phyloP scores from a whole-genome alignment of 78 protist species.

The Bodo saltans region DNA sequence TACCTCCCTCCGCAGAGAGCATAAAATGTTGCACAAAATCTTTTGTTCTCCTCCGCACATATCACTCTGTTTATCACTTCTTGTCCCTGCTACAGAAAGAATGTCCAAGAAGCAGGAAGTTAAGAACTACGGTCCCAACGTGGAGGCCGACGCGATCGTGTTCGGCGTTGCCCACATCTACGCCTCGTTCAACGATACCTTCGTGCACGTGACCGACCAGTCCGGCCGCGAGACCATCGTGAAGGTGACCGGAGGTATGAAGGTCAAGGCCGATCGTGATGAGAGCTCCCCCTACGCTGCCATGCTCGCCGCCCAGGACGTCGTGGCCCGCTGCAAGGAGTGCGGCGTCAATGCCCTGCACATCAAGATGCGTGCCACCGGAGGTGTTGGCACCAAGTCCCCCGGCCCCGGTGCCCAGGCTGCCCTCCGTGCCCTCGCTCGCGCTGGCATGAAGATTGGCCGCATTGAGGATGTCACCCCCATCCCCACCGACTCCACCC shows the following conservation, averaged over 20 bases:
- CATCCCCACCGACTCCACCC: slow-evolving; percentile 97
- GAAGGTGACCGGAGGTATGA: slow-evolving; percentile 97
- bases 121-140: slow-evolving; percentile 55
- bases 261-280: slow-evolving; percentile 99
- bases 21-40: too few species aligned
- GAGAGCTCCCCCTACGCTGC: slow-evolving; percentile 99
- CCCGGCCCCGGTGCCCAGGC: slow-evolving; percentile 99
- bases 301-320: slow-evolving; percentile 99
- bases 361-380: slow-evolving; percentile 98
- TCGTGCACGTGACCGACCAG: slow-evolving; percentile 82
- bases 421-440: slow-evolving; percentile 99
- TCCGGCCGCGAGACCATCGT: slow-evolving; percentile 89
- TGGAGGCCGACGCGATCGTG: slow-evolving; percentile 77
- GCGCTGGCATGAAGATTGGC: slow-evolving; percentile 97
- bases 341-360: slow-evolving; percentile 96
- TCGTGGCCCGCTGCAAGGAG: slow-evolving; percentile 86
- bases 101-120: slow-evolving; percentile 22
- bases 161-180: slow-evolving; percentile 98
- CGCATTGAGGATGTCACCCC: slow-evolving; percentile 99
- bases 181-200: slow-evolving; percentile 97
- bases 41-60: not conserved
- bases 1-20: too few species aligned
- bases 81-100: not conserved
- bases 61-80: not conserved
- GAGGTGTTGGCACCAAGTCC: slow-evolving; percentile 94